Evolutionary conservation across 2,329 filamentous ascomycete genomes (phyloP).

Genomic region (Scedosporium boydii): DNA sequence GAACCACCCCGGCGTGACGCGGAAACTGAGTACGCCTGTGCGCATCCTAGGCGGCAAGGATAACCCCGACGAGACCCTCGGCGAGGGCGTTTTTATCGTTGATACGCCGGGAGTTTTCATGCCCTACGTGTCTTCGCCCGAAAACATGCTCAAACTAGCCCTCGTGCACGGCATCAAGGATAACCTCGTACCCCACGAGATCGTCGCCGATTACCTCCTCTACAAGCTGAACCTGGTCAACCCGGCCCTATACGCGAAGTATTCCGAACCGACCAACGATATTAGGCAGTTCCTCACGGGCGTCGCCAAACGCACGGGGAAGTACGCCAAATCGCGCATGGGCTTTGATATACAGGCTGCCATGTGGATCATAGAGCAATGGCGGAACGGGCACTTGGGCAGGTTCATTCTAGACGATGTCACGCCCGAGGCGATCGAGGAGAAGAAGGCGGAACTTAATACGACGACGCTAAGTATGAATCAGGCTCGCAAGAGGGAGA

Average conservation of each 20-base stretch:
- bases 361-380: conserved; percentile 71
- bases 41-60: conserved; percentile 50
- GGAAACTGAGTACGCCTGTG: conserved; percentile 74
- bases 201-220: conserved; percentile 82
- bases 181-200: conserved; percentile 66
- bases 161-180: conserved; percentile 88
- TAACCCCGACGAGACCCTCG: conserved; percentile 22
- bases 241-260: conserved; percentile 51
- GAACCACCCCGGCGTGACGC: conserved; percentile 78
- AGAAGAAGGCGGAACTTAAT: conserved; percentile 34
- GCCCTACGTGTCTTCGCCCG: conserved; percentile 75
- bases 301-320: conserved; percentile 66
- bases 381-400: conserved; percentile 69
- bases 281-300: conserved; percentile 60
- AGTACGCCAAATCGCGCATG: conserved; percentile 62
- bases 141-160: conserved; percentile 91
- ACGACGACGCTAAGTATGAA: conserved; percentile 50
- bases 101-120: conserved; percentile 96
- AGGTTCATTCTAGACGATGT: conserved; percentile 73
- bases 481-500: conserved; percentile 59
- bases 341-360: conserved; percentile 66
- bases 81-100: conserved; percentile 66
- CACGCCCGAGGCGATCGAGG: conserved; percentile 43
- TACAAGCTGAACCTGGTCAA: conserved; percentile 68
- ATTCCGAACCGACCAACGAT: conserved; percentile 71